Percentiles rank a stretch among this genome's conserved stretches.
Evolutionary conservation across 176 grass and related monocot genomes (phyloP).

Genomic region (Oropetium thomaeum): DNA sequence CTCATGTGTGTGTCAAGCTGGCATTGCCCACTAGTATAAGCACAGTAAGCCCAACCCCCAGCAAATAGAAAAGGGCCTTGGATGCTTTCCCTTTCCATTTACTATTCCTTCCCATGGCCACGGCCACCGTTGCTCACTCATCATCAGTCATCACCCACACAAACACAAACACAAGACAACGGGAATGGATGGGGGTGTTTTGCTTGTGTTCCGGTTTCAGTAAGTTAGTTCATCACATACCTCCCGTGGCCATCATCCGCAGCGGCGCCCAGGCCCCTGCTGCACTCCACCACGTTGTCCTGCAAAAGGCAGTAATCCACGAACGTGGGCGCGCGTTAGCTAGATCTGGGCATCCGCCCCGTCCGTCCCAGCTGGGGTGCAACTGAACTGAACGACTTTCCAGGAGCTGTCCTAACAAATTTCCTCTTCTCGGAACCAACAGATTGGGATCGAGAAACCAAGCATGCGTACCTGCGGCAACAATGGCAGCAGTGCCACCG

Average conservation of each 20-base stretch:
- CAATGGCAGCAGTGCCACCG: slow-evolving; percentile 33
- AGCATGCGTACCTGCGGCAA: slow-evolving; percentile 24
- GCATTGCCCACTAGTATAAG: slow-evolving; percentile 32
- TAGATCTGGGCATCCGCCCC: slow-evolving; percentile 20
- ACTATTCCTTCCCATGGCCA: neutral
- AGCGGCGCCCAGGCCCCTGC: slow-evolving; percentile 24
- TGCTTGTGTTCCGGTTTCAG: slow-evolving; percentile 27
- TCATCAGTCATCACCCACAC: neutral
- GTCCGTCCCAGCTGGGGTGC: slow-evolving; percentile 5
- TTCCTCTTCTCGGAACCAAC: neutral
- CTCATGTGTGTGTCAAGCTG: slow-evolving; percentile 40
- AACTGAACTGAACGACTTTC: neutral
- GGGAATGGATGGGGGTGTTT: too few species aligned
- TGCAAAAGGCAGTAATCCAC: slow-evolving; percentile 16
- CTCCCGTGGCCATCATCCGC: slow-evolving; percentile 28
- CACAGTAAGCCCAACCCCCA: slow-evolving; percentile 19
- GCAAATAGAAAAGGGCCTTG: slow-evolving; percentile 32
- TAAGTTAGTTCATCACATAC: slow-evolving; percentile 35
- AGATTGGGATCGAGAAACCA: slow-evolving; percentile 5
- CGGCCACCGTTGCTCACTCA: neutral
- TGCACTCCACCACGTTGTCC: slow-evolving; percentile 37
- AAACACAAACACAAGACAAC: neutral
- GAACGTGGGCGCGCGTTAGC: slow-evolving; percentile 2
- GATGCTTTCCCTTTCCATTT: slow-evolving; percentile 42
- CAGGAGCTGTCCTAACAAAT: neutral